Conservation (phyloP, 1,284 basidiomycete species). For the Chondrostereum purpureum region DNA sequence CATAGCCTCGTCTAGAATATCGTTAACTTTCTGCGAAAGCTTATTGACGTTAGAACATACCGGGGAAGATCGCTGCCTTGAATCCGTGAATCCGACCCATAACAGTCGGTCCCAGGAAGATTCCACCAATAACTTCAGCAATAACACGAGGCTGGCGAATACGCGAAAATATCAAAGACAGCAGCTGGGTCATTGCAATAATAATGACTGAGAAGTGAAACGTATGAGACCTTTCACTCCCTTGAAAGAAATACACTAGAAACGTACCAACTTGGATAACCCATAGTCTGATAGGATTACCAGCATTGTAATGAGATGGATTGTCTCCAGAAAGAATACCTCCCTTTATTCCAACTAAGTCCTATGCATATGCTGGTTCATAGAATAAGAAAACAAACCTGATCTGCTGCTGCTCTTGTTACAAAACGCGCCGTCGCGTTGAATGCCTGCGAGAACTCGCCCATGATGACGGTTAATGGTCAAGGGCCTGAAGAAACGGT, state of each 20-base stretch:
- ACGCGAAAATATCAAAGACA: slow-evolving; percentile 54
- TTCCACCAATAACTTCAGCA: slow-evolving; percentile 82
- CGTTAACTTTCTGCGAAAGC: background rate
- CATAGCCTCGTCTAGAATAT: slow-evolving; percentile 38
- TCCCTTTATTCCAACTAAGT: slow-evolving; percentile 26
- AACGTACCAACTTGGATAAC: slow-evolving; percentile 68
- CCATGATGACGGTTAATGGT: too few species aligned
- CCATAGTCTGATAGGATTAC: slow-evolving; percentile 76
- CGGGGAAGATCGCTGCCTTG: slow-evolving; percentile 68
- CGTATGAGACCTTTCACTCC: slow-evolving; percentile 5
- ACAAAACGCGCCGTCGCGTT: slow-evolving; percentile 18
- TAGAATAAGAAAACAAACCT: slow-evolving; percentile 27
- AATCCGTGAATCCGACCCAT: slow-evolving; percentile 75
- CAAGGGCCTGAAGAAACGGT: too few species aligned
- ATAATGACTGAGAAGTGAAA: slow-evolving; percentile 46
- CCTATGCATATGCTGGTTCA: background rate
- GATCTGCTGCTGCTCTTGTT: slow-evolving; percentile 38
- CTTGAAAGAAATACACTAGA: background rate
- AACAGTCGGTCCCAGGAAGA: slow-evolving; percentile 73
- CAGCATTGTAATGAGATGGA: slow-evolving; percentile 50
- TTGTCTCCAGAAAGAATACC: slow-evolving; percentile 65
- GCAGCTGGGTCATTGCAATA: slow-evolving; percentile 66
- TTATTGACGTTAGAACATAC: background rate
- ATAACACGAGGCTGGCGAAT: slow-evolving; percentile 84
- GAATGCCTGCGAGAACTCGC: background rate